Base-by-base conservation (phyloP, 352 stramenopile species). In the Pythium grandisporangium region DNA sequence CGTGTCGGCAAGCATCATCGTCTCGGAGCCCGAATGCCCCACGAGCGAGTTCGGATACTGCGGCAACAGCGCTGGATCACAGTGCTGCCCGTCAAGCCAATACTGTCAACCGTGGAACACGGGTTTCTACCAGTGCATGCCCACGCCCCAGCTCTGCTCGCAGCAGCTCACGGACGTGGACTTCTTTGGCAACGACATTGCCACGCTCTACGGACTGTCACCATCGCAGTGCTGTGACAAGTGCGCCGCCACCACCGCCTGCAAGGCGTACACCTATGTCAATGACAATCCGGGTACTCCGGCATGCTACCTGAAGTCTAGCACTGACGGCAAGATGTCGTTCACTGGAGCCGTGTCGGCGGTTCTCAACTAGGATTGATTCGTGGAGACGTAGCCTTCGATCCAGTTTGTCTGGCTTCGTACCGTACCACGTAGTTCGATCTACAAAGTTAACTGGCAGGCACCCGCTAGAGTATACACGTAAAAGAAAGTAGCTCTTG, bases 191-290 rank as follows among this genome's bases (percentile, higher is more conserved):
- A 47, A 55, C 21, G 63, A 81, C 40, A 58, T 76, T 17, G 47
- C 58, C 39, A 58, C 53, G 3, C 36, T 73, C 19, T 61, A 64
- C 37, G 49, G 53, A 4, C 43, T 70, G 12, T 30, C 53, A 25
- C 55, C 63, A 27, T 53, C 27, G 23, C 59, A 70, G 8, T 80
- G 64, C 41, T 74, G 67, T 34, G 55, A 47, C 33, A 36, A 49
- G 21, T 70, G 60, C 43, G 33, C 47, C 13, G 20, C 26, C 12
- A 75, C 60, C 14, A 24, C 23, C 13, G 63, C 54, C 17, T 73
- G 66, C 40, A 55, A 69, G 29, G 66, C 57, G 22, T 74, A 78
- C 63, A 74, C 66, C 13, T 78, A 70, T 39, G 36, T 67, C 44
- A 75, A 72, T 53, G 33, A 53, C 29, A 64, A 67, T 29, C 11